Percentiles rank a stretch among this genome's conserved stretches.
These are phyloP conservation scores for Pestalotiopsis sp. DNA, from an alignment of 2,329 filamentous ascomycete species.

Conservation along the genomic window DNA sequence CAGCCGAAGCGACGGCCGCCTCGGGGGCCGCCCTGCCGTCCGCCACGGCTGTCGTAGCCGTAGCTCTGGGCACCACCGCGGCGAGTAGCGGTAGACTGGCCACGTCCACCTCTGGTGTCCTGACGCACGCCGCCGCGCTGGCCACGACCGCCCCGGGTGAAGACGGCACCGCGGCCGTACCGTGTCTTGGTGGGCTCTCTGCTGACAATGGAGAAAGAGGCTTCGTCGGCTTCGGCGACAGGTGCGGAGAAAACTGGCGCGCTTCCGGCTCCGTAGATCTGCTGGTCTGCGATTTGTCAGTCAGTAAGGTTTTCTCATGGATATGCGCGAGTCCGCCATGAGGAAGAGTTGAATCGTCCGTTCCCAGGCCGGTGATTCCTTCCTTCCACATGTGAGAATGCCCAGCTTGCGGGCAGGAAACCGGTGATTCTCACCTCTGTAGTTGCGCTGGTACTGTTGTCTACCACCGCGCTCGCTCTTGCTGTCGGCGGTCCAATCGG, in stretches of 20 bases:
- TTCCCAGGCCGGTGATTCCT: neutral
- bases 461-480: slow-evolving; percentile 83
- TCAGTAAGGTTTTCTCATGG: neutral
- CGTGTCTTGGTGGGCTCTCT: slow-evolving; percentile 85
- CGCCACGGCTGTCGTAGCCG: slow-evolving; percentile 73
- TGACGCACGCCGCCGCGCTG: slow-evolving; percentile 73
- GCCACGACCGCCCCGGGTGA: slow-evolving; percentile 84
- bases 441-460: slow-evolving; percentile 90
- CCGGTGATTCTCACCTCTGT: slow-evolving; percentile 68
- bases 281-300: slow-evolving; percentile 70
- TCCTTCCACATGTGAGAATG: neutral
- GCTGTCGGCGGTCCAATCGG: slow-evolving; percentile 92
- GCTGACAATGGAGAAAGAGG: slow-evolving; percentile 96
- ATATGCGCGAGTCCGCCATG: neutral
- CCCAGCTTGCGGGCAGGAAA: neutral
- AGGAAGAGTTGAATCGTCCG: neutral
- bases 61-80: slow-evolving; percentile 68
- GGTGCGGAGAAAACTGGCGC: slow-evolving; percentile 88
- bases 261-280: slow-evolving; percentile 91
- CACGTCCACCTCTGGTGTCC: slow-evolving; percentile 58
- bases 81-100: slow-evolving; percentile 70
- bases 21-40: slow-evolving; percentile 64
- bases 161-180: slow-evolving; percentile 87
- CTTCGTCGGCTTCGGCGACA: slow-evolving; percentile 84
- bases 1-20: slow-evolving; percentile 91